These are phyloP conservation scores for Trametes polyzona DNA, from an alignment of 1,284 basidiomycete genomes.

Conservation along the genomic window DNA sequence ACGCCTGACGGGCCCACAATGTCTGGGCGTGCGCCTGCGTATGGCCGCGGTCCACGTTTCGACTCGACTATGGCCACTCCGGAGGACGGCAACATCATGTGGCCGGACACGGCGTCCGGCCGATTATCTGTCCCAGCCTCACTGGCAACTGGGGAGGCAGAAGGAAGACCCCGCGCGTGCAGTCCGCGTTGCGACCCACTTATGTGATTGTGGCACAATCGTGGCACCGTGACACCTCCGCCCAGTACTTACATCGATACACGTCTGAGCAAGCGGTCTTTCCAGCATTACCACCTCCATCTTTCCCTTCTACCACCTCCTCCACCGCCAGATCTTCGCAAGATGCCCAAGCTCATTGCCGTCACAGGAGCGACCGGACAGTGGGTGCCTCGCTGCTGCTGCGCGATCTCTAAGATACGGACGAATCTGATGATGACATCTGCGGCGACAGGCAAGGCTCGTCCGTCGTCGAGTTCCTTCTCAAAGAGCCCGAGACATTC, in stretches of 20 bases:
- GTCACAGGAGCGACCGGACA: constrained; percentile 13
- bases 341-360: constrained; percentile 8
- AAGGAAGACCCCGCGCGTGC: not conserved
- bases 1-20: too few relatives aligned
- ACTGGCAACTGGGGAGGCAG: not conserved
- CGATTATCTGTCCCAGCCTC: not conserved
- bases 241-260: too few relatives aligned
- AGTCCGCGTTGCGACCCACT: not conserved
- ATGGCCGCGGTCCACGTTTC: too few relatives aligned
- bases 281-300: not conserved
- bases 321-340: not conserved
- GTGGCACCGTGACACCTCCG: too few relatives aligned
- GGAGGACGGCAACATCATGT: not conserved
- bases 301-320: not conserved
- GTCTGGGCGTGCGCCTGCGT: too few relatives aligned
- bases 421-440: not conserved
- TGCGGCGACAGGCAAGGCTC: constrained; percentile 12
- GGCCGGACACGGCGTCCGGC: not conserved
- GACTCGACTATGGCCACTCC: too few relatives aligned
- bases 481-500: constrained; percentile 12
- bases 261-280: not conserved
- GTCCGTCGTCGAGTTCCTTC: constrained; percentile 14
- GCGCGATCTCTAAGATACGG: not conserved
- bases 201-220: not conserved
- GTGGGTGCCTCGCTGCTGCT: not conserved